Conservation (phyloP, 371 early-diverging fungal species). For the Smittium culicis region DNA sequence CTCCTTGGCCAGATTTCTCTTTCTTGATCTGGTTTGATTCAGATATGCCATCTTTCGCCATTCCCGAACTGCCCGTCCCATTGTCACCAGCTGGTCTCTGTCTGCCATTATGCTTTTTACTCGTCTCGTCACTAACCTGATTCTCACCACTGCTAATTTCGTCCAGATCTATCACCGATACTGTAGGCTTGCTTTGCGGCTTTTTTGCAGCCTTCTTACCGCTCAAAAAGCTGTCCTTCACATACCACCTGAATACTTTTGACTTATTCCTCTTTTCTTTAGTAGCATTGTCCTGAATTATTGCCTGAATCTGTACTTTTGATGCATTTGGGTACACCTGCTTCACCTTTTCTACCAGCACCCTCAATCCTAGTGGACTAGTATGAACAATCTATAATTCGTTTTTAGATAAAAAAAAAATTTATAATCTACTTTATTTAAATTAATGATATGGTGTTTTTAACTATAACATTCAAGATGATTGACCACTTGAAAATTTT, state of each 20-base stretch:
- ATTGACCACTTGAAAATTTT: not conserved
- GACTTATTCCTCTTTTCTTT: not conserved
- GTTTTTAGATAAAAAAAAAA: not conserved
- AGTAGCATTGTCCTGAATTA: conserved; percentile 9
- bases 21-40: not conserved
- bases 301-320: conserved; percentile 10
- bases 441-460: too few relatives aligned
- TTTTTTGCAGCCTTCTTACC: not conserved
- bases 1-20: not conserved
- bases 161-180: too few relatives aligned
- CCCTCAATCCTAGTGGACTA: conserved; percentile 3
- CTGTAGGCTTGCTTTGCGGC: not conserved
- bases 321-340: conserved; percentile 8
- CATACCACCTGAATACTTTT: conserved; percentile 2
- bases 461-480: too few relatives aligned
- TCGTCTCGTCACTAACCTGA: too few relatives aligned
- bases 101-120: not conserved
- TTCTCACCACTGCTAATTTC: too few relatives aligned
- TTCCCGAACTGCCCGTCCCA: not conserved
- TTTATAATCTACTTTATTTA: too few relatives aligned
- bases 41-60: not conserved
- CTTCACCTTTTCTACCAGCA: conserved; percentile 9
- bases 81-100: not conserved
- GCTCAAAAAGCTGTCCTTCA: not conserved
- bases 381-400: not conserved